Percentiles rank a stretch among this genome's conserved stretches.
Evolutionary conservation across 2,329 filamentous ascomycete species (phyloP).

Genomic region (Bipolaris zeicola): DNA sequence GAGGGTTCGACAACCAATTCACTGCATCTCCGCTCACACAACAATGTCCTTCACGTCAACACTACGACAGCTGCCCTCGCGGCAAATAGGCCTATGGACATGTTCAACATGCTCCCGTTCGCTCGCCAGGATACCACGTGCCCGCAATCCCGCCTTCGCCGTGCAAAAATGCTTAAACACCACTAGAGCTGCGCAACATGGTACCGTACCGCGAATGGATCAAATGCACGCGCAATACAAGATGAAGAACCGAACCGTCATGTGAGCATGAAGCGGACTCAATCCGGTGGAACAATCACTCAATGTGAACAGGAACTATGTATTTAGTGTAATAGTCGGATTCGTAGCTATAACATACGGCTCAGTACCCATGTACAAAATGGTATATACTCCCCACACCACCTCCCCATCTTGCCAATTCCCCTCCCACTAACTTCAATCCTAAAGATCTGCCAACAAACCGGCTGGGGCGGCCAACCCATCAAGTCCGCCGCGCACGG

Average conservation of each 20-base stretch:
- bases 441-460: slow-evolving; percentile 79
- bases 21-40: slow-evolving; percentile 11
- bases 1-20: slow-evolving; percentile 6
- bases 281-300: background rate
- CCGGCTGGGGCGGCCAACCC: slow-evolving; percentile 91
- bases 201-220: slow-evolving; percentile 63
- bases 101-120: slow-evolving; percentile 46
- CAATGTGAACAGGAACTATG: slow-evolving; percentile 63
- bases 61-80: slow-evolving; percentile 23
- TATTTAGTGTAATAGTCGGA: slow-evolving; percentile 76
- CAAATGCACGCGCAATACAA: slow-evolving; percentile 68
- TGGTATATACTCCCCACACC: slow-evolving; percentile 57
- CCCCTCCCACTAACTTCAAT: slow-evolving; percentile 11
- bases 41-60: slow-evolving; percentile 38
- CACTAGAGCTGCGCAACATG: slow-evolving; percentile 36
- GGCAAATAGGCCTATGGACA: slow-evolving; percentile 42
- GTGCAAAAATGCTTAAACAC: slow-evolving; percentile 43
- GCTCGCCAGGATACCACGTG: slow-evolving; percentile 20
- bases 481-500: slow-evolving; percentile 77
- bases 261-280: slow-evolving; percentile 52
- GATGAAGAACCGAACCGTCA: slow-evolving; percentile 69
- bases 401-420: background rate
- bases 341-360: slow-evolving; percentile 82
- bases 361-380: slow-evolving; percentile 85
- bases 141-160: slow-evolving; percentile 24